Conservation (phyloP, 805 yeast genomes). For the Wickerhamomyces strasburgensis region DNA sequence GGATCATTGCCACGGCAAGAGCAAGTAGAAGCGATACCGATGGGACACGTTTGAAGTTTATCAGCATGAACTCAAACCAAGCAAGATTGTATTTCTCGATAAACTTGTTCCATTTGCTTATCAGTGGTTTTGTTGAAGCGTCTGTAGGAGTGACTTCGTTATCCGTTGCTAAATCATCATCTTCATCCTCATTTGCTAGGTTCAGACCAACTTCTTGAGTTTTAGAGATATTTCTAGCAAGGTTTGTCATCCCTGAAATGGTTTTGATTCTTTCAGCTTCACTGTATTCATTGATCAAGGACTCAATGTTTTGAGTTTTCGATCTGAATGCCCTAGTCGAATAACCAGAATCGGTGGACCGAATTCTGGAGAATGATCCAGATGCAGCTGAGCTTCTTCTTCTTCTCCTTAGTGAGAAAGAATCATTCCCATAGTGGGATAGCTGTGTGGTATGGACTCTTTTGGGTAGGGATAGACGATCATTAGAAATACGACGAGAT, state of each 20-base stretch:
- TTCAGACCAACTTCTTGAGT: slow-evolving; percentile 21
- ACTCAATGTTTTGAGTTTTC: slow-evolving; percentile 14
- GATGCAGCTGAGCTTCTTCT: slow-evolving; percentile 1
- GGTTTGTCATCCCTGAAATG: slow-evolving; percentile 7
- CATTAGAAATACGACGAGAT: background rate
- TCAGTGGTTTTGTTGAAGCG: background rate
- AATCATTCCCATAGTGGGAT: background rate
- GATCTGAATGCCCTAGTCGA: slow-evolving; percentile 16
- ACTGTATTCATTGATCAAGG: slow-evolving; percentile 21
- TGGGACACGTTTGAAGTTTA: slow-evolving; percentile 64
- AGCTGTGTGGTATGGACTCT: background rate
- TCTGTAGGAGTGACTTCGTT: background rate
- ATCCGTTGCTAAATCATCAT: background rate
- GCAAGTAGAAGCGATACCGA: slow-evolving; percentile 66
- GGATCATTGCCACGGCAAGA: slow-evolving; percentile 72
- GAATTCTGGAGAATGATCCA: background rate
- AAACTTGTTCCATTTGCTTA: slow-evolving; percentile 18
- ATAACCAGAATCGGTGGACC: slow-evolving; percentile 14
- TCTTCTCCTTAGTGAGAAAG: background rate
- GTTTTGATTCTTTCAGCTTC: slow-evolving; percentile 20
- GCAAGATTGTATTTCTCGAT: slow-evolving; percentile 25
- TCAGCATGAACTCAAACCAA: slow-evolving; percentile 32
- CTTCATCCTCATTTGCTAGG: slow-evolving; percentile 3
- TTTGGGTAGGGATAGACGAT: background rate
- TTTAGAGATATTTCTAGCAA: slow-evolving; percentile 17